Evolutionary conservation across 129 eudicot species (phyloP).

Genomic region (Heracleum sosnowskyi): DNA sequence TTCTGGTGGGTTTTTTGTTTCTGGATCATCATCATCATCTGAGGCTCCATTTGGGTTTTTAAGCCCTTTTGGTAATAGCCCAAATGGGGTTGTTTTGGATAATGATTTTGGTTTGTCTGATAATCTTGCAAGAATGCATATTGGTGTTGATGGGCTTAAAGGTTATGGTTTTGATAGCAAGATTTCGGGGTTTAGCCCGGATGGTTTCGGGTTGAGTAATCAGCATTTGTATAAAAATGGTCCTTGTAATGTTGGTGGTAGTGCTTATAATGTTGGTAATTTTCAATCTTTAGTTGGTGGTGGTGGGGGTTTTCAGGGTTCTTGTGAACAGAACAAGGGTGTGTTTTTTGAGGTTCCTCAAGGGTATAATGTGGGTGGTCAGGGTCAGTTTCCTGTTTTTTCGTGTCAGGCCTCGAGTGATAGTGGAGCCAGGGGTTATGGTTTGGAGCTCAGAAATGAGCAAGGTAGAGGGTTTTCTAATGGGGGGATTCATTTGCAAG

Average conservation of each 20-base stretch:
- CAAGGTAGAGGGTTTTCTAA: slow-evolving; percentile 5
- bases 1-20: slow-evolving; percentile 15
- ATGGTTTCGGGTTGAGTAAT: slow-evolving; percentile 19
- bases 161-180: slow-evolving; percentile 5
- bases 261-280: slow-evolving; percentile 7
- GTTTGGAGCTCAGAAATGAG: neutral
- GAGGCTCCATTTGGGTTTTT: slow-evolving; percentile 13
- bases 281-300: slow-evolving; percentile 1
- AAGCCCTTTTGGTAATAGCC: neutral
- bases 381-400: neutral
- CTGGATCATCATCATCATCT: slow-evolving; percentile 20
- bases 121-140: slow-evolving; percentile 15
- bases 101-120: slow-evolving; percentile 21
- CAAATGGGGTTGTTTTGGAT: slow-evolving; percentile 9
- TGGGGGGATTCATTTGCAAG: slow-evolving; percentile 16
- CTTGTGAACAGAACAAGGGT: slow-evolving; percentile 9
- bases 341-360: slow-evolving; percentile 2
- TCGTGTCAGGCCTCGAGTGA: neutral
- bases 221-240: neutral
- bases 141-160: slow-evolving; percentile 16
- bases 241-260: neutral
- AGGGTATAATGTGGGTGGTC: slow-evolving; percentile 5
- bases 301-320: slow-evolving; percentile 10
- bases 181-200: slow-evolving; percentile 7
- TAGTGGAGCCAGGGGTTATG: neutral